Evolutionary conservation across 1,139 yeast genomes (phyloP), one percentile per base, ranked within the genome.

Genomic region (Pichia sp.): DNA sequence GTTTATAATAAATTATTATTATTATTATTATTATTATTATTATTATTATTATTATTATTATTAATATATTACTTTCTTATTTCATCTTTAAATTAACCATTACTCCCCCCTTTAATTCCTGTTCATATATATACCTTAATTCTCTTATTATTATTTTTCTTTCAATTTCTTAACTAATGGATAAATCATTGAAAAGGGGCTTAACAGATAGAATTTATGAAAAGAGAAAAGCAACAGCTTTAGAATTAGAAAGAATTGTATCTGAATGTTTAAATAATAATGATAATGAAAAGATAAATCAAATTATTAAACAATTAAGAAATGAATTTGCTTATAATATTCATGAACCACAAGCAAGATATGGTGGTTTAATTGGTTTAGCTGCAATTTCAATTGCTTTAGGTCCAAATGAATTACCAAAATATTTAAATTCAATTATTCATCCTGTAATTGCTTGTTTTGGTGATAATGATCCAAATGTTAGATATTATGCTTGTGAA

Each of bases 401-500:
- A 44, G 90, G 95, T 0, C 82, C 66, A 41, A 76, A 75, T 49
- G 87, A 84, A 59, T 78, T 86, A 44, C 80, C 87, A 27, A 63
- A 74, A 53, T 92, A 88, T 61, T 69, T 94, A 47, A 94, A 88
- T 52, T 87, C 83, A 50, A 90, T 94, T 53, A 80, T 92, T 52
- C 94, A 87, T 52, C 97, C 99, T 0, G 96, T 94, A 25, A 73
- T 94, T 59, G 94, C 97, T 0, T 92, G 97, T 53, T 94, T 94
- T 65, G 90, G 95, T 47, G 98, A 94, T 61, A 96, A 94, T 51
- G 97, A 94, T 63, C 95, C 97, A 9, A 78, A 96, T 56, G 98
- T 94, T 7, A 74, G 99, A 47, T 94, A 94, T 61, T 94, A 90
- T 66, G 97, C 98, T 0, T 92, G 98, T 69, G 99, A 94, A 64